Evolutionary conservation across 208 protist genomes (phyloP).

Genomic region (Histomonas meleagridis): DNA sequence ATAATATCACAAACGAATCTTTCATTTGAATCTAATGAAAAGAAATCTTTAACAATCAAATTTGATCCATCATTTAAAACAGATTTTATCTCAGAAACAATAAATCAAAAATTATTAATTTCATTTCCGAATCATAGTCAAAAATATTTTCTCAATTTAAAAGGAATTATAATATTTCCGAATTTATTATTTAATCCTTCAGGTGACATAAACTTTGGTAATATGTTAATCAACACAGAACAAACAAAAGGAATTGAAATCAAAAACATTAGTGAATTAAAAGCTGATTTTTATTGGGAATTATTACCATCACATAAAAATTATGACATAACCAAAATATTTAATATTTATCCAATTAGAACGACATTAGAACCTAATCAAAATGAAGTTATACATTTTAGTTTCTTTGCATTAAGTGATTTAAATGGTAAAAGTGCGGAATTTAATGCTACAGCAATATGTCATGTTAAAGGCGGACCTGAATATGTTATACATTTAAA

Average conservation of each 20-base stretch:
- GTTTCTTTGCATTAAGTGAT: neutral
- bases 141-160: neutral
- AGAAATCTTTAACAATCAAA: neutral
- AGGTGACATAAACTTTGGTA: neutral
- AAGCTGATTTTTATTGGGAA: neutral
- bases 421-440: neutral
- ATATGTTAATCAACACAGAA: neutral
- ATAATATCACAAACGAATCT: neutral
- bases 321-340: neutral
- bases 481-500: neutral
- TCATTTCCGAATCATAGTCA: neutral
- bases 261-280: neutral
- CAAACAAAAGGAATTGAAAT: neutral
- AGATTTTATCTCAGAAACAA: neutral
- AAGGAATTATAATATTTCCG: neutral
- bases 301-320: neutral
- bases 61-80: conserved; percentile 21
- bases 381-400: neutral
- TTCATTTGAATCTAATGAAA: neutral
- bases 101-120: neutral
- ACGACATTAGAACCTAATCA: neutral
- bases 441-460: neutral
- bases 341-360: conserved; percentile 34
- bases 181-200: neutral
- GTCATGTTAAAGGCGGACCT: neutral